Conservation (phyloP, 176 grass and related monocot species). For the Aegilops speltoides region DNA sequence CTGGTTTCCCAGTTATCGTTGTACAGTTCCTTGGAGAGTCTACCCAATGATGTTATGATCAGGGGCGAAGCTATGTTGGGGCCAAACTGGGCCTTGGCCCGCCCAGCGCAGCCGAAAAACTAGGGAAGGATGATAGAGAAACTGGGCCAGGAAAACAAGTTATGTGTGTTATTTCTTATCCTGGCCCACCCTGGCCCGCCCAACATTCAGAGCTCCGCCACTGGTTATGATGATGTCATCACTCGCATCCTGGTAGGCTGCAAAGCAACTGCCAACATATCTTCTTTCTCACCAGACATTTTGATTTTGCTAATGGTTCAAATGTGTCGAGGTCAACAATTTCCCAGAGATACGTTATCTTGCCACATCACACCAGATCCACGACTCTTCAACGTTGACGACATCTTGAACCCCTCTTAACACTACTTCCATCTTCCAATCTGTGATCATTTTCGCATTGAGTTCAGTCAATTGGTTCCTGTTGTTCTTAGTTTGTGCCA, state of each 20-base stretch:
- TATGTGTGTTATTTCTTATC: no score
- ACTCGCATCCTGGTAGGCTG: no score
- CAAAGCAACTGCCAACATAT: neutral
- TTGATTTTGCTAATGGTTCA: neutral
- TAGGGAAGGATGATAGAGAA: no score
- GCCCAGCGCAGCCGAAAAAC: no score
- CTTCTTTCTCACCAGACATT: neutral
- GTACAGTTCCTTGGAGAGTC: neutral
- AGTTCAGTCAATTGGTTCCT: neutral
- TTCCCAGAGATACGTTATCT: neutral
- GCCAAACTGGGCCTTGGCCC: no score
- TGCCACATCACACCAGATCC: neutral
- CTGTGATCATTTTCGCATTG: neutral
- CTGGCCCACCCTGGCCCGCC: no score
- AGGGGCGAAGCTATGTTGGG: no score
- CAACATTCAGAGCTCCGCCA: no score
- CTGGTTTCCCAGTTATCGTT: neutral
- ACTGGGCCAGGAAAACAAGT: no score
- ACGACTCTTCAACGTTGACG: neutral
- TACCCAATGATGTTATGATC: neutral
- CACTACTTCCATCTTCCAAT: neutral
- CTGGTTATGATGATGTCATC: no score
- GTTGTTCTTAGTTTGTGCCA: neutral
- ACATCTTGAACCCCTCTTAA: neutral
- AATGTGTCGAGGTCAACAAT: neutral